Evolutionary conservation across 75 land plant genomes (phyloP), one percentile per base, ranked within the genome.

Genomic region (Pseudotsuga menziesii): DNA sequence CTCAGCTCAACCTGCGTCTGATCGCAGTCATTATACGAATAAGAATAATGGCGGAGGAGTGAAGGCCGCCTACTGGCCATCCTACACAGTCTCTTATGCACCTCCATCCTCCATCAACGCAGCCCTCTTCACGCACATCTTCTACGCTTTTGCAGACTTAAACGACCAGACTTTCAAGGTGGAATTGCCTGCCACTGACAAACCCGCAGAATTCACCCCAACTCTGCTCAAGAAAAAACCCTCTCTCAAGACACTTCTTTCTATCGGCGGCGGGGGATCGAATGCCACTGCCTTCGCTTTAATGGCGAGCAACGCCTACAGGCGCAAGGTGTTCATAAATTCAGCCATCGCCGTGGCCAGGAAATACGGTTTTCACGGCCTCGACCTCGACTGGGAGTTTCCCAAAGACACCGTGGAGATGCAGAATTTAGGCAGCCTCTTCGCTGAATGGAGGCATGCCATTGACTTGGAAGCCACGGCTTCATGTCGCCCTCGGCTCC

Each of bases 321-420:
- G 70, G 57, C 73, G 74, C 14, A 25, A 61, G 35, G 67, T 15
- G 12, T 92, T 92, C 82, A 88, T 88, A 52, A 0, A 74, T 5
- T 81, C 86, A 17, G 27, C 86, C 77, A 87, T 92, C 15, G 77
- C 70, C 14, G 55, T 80, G 2, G 93, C 91, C 22, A 56, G 91
- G 12, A 77, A 77, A 16, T 81, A 84, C 76, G 84, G 90, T 35
- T 86, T 88, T 82, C 82, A 87, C 75, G 96, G 96, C 41, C 64
- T 91, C 71, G 96, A 93, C 71, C 84, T 93, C n/a, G 93, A 91
- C 77, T 91, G 93, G 91, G 93, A 91, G 61, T 88, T 36, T 25
- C 96, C 96, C 44, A 15, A 78, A 29, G 80, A 56, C 36, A 73
- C 75, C 27, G 13, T 17, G 4, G 89, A 88, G 61, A 94, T 91